A percentile compares a stretch with the other conserved stretches of the same genome.
phyloP scores from a whole-genome alignment of 2,329 filamentous ascomycete genomes.

The Herpotrichia juniperi region DNA sequence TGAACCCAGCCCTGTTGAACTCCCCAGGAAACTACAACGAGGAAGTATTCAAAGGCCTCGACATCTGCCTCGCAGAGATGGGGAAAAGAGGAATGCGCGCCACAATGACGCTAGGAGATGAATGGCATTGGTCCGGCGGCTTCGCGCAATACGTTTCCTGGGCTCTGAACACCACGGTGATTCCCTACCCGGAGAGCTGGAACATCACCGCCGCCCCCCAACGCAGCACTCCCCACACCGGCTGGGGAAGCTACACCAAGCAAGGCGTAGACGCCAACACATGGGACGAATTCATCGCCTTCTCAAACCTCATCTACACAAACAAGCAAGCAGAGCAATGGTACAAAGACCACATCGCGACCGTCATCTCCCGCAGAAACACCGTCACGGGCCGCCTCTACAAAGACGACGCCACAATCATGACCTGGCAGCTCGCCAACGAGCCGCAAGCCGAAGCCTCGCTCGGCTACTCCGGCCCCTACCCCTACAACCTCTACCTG shows the following conservation, averaged over 20 bases:
- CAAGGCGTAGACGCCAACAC: constrained; percentile 39
- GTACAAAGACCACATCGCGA: constrained; percentile 47
- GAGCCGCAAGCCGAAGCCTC: constrained; percentile 42
- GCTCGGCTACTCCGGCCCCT: constrained; percentile 32
- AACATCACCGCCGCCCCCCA: constrained; percentile 46
- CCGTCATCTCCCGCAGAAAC: constrained; percentile 44
- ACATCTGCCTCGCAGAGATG: constrained; percentile 48
- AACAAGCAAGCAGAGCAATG: constrained; percentile 39
- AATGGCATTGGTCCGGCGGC: constrained; percentile 50
- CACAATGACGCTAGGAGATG: constrained; percentile 47
- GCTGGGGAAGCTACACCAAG: constrained; percentile 49
- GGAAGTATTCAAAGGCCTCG: constrained; percentile 44
- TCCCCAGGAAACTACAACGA: constrained; percentile 48
- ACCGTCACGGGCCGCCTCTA: constrained; percentile 44
- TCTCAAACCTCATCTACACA: constrained; percentile 45
- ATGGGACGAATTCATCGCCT: constrained; percentile 32
- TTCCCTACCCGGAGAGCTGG: constrained; percentile 47
- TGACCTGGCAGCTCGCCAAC: constrained; percentile 51
- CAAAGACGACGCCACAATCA: constrained; percentile 46
- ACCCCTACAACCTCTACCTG: constrained; percentile 31
- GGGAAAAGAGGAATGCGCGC: constrained; percentile 47
- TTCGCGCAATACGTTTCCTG: constrained; percentile 48
- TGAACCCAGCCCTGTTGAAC: constrained; percentile 45
- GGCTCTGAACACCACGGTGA: constrained; percentile 38
- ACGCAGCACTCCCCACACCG: constrained; percentile 37